Evolutionary conservation across 352 stramenopile species (phyloP), one percentile per base, ranked within the genome.

Genomic region (Phytophthora podocarpi): DNA sequence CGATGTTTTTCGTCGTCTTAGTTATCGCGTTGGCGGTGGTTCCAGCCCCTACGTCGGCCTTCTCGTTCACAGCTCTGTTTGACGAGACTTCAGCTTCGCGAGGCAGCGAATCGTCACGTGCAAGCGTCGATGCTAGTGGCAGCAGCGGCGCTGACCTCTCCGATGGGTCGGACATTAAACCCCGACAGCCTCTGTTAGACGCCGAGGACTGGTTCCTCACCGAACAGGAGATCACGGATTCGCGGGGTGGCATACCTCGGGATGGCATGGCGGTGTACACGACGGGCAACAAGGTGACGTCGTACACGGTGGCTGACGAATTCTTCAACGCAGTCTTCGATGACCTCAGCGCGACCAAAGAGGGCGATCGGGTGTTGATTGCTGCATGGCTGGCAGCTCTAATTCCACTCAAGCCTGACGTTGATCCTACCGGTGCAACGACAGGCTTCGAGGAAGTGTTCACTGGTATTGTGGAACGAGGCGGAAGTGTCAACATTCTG

Each of bases 161-260:
- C 1, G 58, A 66, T 35, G 58, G 58, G 2, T 42, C 58, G 7
- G 58, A 60, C 40, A 54, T 66, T 8, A 60, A 53, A 6, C 39
- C 37, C 2, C 37, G 48, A 16, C 80, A 90, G 30, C 80, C 80
- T 11, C 28, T 71, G 15, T 55, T 88, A 9, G 58, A 78, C 18
- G 54, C 78, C 5, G 40, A 66, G 4, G 64, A 72, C 18, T 90
- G 80, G 80, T 88, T 90, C 46, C 59, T 90, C 4, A 81, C 50
- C 0, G 62, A 74, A 11, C 28, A 72, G 8, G 80, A n/a, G n/a
- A n/a, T n/a, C n/a, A n/a, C n/a, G n/a, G n/a, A n/a, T n/a, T n/a
- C n/a, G n/a, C n/a, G n/a, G 5, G 65, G 67, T 28, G 80, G 78
- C 9, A 54, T 82, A 24, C 55, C 72, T 5, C 66, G 80, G n/a